A percentile compares a stretch with the other conserved stretches of the same genome.
Evolutionary conservation across 1,284 basidiomycete species (phyloP).

Genomic region (Neonothopanus nambi): DNA sequence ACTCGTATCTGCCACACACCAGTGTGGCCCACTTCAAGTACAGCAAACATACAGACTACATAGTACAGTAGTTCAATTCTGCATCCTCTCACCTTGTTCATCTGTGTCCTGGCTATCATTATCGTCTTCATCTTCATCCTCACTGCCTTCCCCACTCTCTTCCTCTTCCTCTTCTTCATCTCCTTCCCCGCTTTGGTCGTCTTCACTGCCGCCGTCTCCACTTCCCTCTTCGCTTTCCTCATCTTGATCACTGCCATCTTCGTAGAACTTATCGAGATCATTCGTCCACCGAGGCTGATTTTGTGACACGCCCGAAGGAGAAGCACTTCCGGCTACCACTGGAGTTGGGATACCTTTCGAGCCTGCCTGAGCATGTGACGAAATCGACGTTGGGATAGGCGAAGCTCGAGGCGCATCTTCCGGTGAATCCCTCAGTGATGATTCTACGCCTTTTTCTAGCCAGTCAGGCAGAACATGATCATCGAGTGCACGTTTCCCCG

Average conservation of each 20-base stretch:
- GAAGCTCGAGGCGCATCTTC: slow-evolving; percentile 46
- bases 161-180: slow-evolving; percentile 36
- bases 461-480: slow-evolving; percentile 56
- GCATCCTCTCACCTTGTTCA: background rate
- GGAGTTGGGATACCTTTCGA: slow-evolving; percentile 34
- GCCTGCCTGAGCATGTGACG: slow-evolving; percentile 30
- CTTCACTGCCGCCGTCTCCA: slow-evolving; percentile 29
- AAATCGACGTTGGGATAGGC: slow-evolving; percentile 37
- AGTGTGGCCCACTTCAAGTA: too few relatives aligned
- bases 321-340: slow-evolving; percentile 44
- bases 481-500: slow-evolving; percentile 46
- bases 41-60: too few relatives aligned
- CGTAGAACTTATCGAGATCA: slow-evolving; percentile 75
- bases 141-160: slow-evolving; percentile 31
- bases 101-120: background rate
- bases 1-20: too few relatives aligned
- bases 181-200: slow-evolving; percentile 34
- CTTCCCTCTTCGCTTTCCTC: slow-evolving; percentile 30
- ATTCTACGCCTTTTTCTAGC: slow-evolving; percentile 61
- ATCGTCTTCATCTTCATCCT: slow-evolving; percentile 29
- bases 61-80: background rate
- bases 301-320: slow-evolving; percentile 38
- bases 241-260: slow-evolving; percentile 36
- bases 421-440: slow-evolving; percentile 53
- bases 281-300: slow-evolving; percentile 47